Evolutionary conservation across 768 basidiomycete genomes (phyloP), one percentile per base, ranked within the genome.

Genomic region (Chalciporus chontae): DNA sequence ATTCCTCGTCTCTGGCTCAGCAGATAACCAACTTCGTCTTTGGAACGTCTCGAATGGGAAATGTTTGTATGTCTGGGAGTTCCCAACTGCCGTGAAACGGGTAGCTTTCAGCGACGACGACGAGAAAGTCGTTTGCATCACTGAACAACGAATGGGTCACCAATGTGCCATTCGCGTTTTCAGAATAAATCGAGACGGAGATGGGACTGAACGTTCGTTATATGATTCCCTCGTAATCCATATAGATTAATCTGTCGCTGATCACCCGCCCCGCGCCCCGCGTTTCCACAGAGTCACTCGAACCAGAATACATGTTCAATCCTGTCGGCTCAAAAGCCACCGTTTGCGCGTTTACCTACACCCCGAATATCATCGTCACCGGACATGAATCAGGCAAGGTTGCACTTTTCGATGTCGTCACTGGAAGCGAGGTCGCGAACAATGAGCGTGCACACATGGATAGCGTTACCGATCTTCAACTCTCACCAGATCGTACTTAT

Each of bases 321-420:
- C 90, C 94, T 11, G 75, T 90, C 52, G 94, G 94, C 23, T 90
- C 90, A 52, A 98, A 98, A 72, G 90, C 94, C n/a, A 97, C 92
- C 2, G 93, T 98, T 36, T 94, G 92, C 65, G 85, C 91, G 5
- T 98, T 96, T 69, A 87, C 90, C 4, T 79, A 85, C 44, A 76
- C 78, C 11, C 84, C 87, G 19, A 79, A 85, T 36, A 69, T 87
- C 54, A 85, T 99, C 68, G 74, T 98, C 52, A 95, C 94, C 3
- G 95, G 93, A 5, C 96, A 99, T 71, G 94, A 97, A 72, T 92
- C 91, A 38, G 96, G 96, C 15, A 97, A 95, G 66, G 79, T 97
- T 31, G 87, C 91, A 8, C 75, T 96, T 36, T 98, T 93, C 74
- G 91, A 97, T 61, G 82, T 85, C 51, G 85, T 85, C 66, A 80